These are phyloP conservation scores for Naganishia vaughanmartiniae DNA, from an alignment of 768 basidiomycete genomes.

Conservation along the genomic window DNA sequence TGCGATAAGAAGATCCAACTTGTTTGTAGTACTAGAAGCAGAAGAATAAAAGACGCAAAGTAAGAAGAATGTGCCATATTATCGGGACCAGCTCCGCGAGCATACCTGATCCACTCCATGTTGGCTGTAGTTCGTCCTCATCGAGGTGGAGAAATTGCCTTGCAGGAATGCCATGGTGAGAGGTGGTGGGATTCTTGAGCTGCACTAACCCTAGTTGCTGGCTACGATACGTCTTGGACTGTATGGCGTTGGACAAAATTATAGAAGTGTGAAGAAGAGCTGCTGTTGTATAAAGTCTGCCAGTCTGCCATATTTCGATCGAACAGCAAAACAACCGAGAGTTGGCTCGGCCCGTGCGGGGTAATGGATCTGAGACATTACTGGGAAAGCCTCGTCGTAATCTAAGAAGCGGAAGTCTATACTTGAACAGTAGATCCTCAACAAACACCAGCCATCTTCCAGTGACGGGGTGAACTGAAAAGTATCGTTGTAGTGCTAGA, in stretches of 20 bases:
- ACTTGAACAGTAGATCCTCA: background rate
- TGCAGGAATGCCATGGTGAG: conserved; percentile 26
- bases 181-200: background rate
- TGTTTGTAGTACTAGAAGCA: conserved; percentile 62
- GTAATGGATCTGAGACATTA: background rate
- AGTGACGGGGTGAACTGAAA: background rate
- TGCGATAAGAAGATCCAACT: conserved; percentile 68
- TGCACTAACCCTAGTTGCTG: no score
- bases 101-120: conserved; percentile 64
- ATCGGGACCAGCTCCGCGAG: background rate
- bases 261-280: no score
- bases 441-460: background rate
- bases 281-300: no score
- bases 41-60: background rate
- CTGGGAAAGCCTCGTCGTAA: background rate
- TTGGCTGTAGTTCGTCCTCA: conserved; percentile 59
- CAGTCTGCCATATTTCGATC: no score
- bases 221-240: no score
- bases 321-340: no score
- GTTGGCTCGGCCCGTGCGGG: no score
- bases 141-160: conserved; percentile 54
- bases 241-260: no score
- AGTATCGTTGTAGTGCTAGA: background rate
- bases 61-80: background rate
- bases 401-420: background rate